A percentile compares a stretch with the other conserved stretches of the same genome.
Evolutionary conservation across 495 filamentous ascomycete genomes (phyloP).

Genomic region (Xeromyces bisporus): DNA sequence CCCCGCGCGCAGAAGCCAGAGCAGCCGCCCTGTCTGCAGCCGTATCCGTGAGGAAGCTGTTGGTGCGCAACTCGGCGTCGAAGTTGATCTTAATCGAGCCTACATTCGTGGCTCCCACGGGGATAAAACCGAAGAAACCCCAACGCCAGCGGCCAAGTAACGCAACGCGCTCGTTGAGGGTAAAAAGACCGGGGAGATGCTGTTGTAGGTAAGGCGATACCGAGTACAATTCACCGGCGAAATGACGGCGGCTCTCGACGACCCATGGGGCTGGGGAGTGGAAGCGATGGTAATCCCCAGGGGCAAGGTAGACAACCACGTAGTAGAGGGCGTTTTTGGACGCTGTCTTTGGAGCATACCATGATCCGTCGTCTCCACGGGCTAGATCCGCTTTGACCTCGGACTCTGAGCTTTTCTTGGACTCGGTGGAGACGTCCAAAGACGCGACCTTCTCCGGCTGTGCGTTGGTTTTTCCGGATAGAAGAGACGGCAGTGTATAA

Average conservation of each 20-base stretch:
- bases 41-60: slow-evolving; percentile 78
- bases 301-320: slow-evolving; percentile 91
- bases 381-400: slow-evolving; percentile 76
- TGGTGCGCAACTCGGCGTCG: slow-evolving; percentile 84
- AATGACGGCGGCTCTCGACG: slow-evolving; percentile 77
- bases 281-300: slow-evolving; percentile 97
- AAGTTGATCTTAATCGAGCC: slow-evolving; percentile 97
- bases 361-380: slow-evolving; percentile 46
- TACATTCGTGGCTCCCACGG: slow-evolving; percentile 97
- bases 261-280: slow-evolving; percentile 93
- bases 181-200: slow-evolving; percentile 84
- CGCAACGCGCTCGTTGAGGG: slow-evolving; percentile 89
- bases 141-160: slow-evolving; percentile 87
- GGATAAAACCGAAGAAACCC: slow-evolving; percentile 92
- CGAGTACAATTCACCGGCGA: slow-evolving; percentile 87
- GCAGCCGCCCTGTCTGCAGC: slow-evolving; percentile 69
- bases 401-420: slow-evolving; percentile 51
- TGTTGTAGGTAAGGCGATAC: slow-evolving; percentile 89
- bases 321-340: slow-evolving; percentile 64
- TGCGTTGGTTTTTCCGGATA: slow-evolving; percentile 46
- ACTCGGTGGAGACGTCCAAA: slow-evolving; percentile 46
- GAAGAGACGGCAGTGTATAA: slow-evolving; percentile 78
- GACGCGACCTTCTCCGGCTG: slow-evolving; percentile 20
- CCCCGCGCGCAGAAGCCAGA: slow-evolving; percentile 53
- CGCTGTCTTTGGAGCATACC: slow-evolving; percentile 57